Evolutionary conservation across 2,329 filamentous ascomycete species (phyloP).

Genomic region (Ascochyta clinopodiicola): DNA sequence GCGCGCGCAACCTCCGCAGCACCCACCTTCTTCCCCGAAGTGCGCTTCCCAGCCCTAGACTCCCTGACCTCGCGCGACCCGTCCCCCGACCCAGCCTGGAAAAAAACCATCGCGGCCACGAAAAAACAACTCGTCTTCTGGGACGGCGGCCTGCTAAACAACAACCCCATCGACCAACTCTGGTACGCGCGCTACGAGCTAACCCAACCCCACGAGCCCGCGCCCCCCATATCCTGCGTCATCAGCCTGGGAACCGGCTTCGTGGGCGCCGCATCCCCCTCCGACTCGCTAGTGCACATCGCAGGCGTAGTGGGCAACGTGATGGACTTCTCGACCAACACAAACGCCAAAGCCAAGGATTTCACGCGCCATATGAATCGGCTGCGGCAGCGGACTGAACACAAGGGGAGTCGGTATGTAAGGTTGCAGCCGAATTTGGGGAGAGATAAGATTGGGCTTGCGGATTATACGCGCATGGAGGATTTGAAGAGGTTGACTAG

Average conservation of each 20-base stretch:
- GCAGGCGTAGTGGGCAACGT: too few species aligned
- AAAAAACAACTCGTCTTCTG: not conserved
- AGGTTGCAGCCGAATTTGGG: too few species aligned
- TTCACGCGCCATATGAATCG: too few species aligned
- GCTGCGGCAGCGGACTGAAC: too few species aligned
- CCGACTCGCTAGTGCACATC: too few species aligned
- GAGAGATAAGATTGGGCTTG: too few species aligned
- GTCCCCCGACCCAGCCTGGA: not conserved
- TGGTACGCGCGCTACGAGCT: constrained; percentile 8
- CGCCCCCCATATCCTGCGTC: constrained; percentile 4
- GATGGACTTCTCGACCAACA: too few species aligned
- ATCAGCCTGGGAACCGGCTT: constrained; percentile 4
- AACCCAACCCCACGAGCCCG: not conserved
- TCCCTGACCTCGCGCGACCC: not conserved
- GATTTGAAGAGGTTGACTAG: too few species aligned
- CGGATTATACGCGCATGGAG: too few species aligned
- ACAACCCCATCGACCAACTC: constrained; percentile 9
- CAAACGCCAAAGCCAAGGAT: too few species aligned
- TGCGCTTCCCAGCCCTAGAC: not conserved
- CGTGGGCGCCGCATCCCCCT: not conserved
- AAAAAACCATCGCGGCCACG: not conserved
- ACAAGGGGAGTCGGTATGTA: too few species aligned
- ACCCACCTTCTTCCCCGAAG: constrained; percentile 7
- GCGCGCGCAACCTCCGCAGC: constrained; percentile 5
- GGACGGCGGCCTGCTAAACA: constrained; percentile 11